phyloP scores from a whole-genome alignment of 805 yeast species.

The Hanseniaspora hatyaiensis region DNA sequence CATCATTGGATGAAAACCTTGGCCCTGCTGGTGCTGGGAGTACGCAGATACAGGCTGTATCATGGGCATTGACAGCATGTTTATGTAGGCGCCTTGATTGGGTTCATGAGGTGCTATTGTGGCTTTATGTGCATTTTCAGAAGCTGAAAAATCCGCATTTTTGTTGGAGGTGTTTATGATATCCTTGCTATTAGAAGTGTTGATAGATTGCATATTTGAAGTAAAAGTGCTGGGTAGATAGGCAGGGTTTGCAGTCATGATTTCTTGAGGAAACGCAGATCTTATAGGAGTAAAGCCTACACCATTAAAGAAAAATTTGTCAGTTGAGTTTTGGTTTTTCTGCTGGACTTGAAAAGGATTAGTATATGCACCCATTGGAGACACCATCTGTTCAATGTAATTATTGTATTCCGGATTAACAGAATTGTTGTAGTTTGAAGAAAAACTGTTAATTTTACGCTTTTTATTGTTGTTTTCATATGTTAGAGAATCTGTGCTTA shows the following conservation, averaged over 20 bases:
- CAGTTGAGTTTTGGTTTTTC: neutral
- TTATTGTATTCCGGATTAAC: slow-evolving; percentile 23
- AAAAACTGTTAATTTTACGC: slow-evolving; percentile 1
- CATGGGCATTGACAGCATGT: too few relatives aligned
- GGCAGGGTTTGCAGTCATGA: neutral
- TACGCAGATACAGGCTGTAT: too few relatives aligned
- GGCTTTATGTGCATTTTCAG: too few relatives aligned
- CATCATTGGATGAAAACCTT: neutral
- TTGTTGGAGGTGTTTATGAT: slow-evolving; percentile 12
- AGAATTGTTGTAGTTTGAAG: slow-evolving; percentile 15
- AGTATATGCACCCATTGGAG: slow-evolving; percentile 18
- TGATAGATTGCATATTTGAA: slow-evolving; percentile 1
- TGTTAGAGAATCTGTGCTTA: neutral
- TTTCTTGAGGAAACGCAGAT: slow-evolving; percentile 13
- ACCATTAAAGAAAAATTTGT: slow-evolving; percentile 6
- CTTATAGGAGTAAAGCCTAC: slow-evolving; percentile 9
- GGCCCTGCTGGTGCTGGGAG: neutral
- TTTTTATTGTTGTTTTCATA: slow-evolving; percentile 1
- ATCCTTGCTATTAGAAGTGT: slow-evolving; percentile 15
- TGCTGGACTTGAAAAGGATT: slow-evolving; percentile 17
- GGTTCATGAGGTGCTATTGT: too few relatives aligned
- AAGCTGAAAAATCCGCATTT: neutral
- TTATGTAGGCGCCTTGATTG: too few relatives aligned
- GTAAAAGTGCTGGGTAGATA: neutral
- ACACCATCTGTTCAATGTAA: slow-evolving; percentile 24